phyloP scores from a whole-genome alignment of 2,329 filamentous ascomycete genomes.

The Cladophialophora psammophila region DNA sequence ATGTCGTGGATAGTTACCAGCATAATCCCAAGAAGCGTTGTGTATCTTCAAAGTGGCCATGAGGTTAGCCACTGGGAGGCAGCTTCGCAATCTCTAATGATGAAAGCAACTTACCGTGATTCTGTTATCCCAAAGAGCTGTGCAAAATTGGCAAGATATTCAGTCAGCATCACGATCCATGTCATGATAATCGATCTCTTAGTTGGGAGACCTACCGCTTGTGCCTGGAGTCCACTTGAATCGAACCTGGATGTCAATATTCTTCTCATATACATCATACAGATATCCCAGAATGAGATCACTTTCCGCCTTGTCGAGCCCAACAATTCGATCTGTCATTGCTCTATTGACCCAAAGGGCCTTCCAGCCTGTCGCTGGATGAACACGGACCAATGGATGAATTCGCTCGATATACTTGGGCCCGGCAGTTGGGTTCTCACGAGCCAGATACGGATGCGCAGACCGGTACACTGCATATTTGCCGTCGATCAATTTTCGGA shows the following conservation, averaged over 20 bases:
- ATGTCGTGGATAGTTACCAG: conserved; percentile 56
- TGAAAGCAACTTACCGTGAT: conserved; percentile 60
- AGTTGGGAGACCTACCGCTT: conserved; percentile 20
- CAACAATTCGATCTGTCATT: conserved; percentile 40
- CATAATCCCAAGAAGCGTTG: conserved; percentile 47
- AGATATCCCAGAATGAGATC: conserved; percentile 39
- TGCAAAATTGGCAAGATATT: neutral
- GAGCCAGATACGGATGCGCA: conserved; percentile 58
- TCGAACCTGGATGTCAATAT: conserved; percentile 40
- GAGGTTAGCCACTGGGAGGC: conserved; percentile 60
- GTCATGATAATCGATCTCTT: neutral
- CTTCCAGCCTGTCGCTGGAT: conserved; percentile 47
- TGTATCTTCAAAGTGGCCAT: conserved; percentile 63
- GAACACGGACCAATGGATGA: conserved; percentile 63
- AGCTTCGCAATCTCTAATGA: conserved; percentile 51
- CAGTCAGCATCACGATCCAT: neutral
- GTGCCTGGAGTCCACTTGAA: conserved; percentile 40
- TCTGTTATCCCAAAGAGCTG: conserved; percentile 40
- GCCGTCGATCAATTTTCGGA: conserved; percentile 44
- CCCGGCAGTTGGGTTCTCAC: conserved; percentile 61
- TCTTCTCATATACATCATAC: conserved; percentile 50
- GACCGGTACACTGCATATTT: conserved; percentile 51
- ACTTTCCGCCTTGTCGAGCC: conserved; percentile 39
- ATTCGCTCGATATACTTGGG: conserved; percentile 50
- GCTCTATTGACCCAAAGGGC: conserved; percentile 40